phyloP scores from a whole-genome alignment of 2,329 filamentous ascomycete genomes.

The Aspergillus novofumigatus region DNA sequence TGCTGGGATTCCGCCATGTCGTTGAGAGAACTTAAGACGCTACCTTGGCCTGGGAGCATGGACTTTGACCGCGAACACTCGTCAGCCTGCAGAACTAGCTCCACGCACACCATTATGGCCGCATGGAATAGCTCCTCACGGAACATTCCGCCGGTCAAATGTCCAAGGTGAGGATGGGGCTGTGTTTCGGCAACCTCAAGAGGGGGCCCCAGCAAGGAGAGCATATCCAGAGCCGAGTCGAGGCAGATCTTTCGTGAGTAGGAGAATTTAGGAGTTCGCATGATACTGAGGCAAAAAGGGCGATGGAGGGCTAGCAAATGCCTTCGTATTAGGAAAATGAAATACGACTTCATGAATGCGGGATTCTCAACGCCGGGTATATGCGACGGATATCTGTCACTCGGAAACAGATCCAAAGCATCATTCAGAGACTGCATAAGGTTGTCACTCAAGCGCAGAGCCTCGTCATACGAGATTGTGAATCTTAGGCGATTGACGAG shows the following conservation, averaged over 20 bases:
- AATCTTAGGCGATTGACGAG: constrained; percentile 29
- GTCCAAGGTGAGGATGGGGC: constrained; percentile 26
- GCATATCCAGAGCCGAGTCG: constrained; percentile 32
- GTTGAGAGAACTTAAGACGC: constrained; percentile 16
- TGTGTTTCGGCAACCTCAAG: constrained; percentile 12
- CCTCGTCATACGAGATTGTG: constrained; percentile 30
- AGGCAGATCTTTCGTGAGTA: constrained; percentile 37
- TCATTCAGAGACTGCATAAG: constrained; percentile 22
- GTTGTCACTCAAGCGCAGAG: constrained; percentile 27
- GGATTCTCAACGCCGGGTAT: constrained; percentile 10
- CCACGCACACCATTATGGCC: constrained; percentile 30
- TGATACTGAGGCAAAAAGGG: constrained; percentile 33
- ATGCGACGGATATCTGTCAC: constrained; percentile 7
- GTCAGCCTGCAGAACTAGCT: constrained; percentile 27
- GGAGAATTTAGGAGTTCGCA: constrained; percentile 30
- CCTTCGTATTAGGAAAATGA: constrained; percentile 51
- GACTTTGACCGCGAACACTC: constrained; percentile 16
- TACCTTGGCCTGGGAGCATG: constrained; percentile 8
- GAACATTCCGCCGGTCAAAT: constrained; percentile 33
- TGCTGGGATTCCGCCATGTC: constrained; percentile 31
- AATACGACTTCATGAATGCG: constrained; percentile 34
- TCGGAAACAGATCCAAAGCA: constrained; percentile 21
- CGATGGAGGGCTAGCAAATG: constrained; percentile 55
- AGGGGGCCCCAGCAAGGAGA: constrained; percentile 27
- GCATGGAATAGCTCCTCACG: constrained; percentile 33